Evolutionary conservation across 2,329 filamentous ascomycete genomes (phyloP).

Genomic region (Neocucurbitaria cava): DNA sequence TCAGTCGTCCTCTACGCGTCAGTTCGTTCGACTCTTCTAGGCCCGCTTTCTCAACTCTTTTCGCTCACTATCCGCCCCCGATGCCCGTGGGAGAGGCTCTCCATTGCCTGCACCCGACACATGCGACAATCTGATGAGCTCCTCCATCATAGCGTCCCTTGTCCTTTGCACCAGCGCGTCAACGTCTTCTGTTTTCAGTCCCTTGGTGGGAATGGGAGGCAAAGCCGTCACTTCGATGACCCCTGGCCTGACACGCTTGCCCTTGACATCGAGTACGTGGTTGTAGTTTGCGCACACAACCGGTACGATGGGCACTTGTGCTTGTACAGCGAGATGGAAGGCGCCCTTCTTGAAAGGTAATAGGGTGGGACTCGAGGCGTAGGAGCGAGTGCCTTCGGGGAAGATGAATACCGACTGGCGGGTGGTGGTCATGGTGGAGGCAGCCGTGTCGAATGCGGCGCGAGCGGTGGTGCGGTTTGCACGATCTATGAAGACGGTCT

Average conservation of each 20-base stretch:
- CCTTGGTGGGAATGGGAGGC: slow-evolving; percentile 46
- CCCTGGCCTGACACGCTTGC: slow-evolving; percentile 51
- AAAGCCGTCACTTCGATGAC: slow-evolving; percentile 62
- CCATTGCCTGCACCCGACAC: slow-evolving; percentile 33
- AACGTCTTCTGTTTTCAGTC: slow-evolving; percentile 43
- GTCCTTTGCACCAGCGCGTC: slow-evolving; percentile 42
- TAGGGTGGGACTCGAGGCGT: slow-evolving; percentile 79
- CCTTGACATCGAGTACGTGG: slow-evolving; percentile 56
- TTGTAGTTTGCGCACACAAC: slow-evolving; percentile 64
- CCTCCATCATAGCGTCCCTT: slow-evolving; percentile 45
- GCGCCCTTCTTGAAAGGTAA: slow-evolving; percentile 99
- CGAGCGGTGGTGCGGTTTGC: slow-evolving; percentile 82
- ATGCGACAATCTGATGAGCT: slow-evolving; percentile 43
- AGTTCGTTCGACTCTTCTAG: slow-evolving; percentile 3
- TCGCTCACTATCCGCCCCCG: slow-evolving; percentile 22
- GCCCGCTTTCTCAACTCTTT: slow-evolving; percentile 38
- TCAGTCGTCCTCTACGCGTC: not conserved
- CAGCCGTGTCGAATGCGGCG: slow-evolving; percentile 83
- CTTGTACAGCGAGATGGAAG: slow-evolving; percentile 94
- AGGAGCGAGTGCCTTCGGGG: slow-evolving; percentile 91
- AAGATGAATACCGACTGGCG: slow-evolving; percentile 80
- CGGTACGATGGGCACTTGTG: slow-evolving; percentile 90
- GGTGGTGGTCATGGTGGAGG: slow-evolving; percentile 75
- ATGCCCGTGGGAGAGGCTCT: slow-evolving; percentile 31
- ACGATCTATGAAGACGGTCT: slow-evolving; percentile 94